Evolutionary conservation across 2,329 filamentous ascomycete genomes (phyloP).

Genomic region (Chrysoporthe puriensis): DNA sequence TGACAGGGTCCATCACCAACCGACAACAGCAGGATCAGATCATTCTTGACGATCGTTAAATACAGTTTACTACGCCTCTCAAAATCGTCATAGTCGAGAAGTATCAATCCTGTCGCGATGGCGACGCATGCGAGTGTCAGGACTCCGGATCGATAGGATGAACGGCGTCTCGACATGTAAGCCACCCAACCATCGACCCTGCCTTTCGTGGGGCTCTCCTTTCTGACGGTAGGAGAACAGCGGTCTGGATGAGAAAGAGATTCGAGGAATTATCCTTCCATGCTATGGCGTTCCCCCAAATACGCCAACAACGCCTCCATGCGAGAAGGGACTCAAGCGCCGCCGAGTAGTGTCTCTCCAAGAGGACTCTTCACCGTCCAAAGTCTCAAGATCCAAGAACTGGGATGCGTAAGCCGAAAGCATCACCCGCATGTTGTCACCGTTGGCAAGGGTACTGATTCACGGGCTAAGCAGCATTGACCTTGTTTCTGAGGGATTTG

Average conservation of each 20-base stretch:
- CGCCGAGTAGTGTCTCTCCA: slow-evolving; percentile 1
- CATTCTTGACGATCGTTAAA: background rate
- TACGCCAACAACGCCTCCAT: background rate
- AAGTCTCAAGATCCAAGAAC: background rate
- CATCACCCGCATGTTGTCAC: no score
- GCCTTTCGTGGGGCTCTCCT: background rate
- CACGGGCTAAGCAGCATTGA: background rate
- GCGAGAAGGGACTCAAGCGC: slow-evolving; percentile 3
- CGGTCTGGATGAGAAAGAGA: background rate
- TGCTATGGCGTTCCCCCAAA: background rate
- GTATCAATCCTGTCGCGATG: slow-evolving; percentile 1
- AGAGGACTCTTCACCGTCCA: background rate
- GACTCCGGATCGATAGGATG: background rate
- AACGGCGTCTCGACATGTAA: background rate
- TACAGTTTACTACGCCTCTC: background rate
- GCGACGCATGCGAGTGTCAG: background rate
- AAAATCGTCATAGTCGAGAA: background rate
- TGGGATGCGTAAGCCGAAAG: background rate
- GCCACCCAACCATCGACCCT: background rate
- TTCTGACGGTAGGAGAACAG: background rate
- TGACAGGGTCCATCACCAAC: background rate
- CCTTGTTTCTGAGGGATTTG: background rate
- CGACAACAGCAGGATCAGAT: background rate
- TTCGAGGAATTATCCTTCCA: background rate
- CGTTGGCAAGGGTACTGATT: background rate